These are phyloP conservation scores for Geosmithia morbida DNA, from an alignment of 2,329 filamentous ascomycete genomes.

Conservation along the genomic window DNA sequence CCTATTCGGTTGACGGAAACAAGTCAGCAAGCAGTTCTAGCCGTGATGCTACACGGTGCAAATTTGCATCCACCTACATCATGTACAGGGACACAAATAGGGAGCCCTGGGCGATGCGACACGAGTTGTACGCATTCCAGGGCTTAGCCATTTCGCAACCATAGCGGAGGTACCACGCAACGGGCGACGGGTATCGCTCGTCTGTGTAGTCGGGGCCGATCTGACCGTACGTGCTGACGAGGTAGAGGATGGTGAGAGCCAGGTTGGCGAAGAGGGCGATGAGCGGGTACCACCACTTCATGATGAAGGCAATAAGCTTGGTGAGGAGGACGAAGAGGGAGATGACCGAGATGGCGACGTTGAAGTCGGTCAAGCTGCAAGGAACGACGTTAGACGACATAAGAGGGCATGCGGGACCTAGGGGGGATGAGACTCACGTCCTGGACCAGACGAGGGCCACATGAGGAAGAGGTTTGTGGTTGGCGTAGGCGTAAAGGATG, in stretches of 20 bases:
- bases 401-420: neutral
- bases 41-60: neutral
- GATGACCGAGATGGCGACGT: slow-evolving; percentile 62
- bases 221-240: slow-evolving; percentile 54
- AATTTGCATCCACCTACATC: slow-evolving; percentile 38
- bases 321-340: slow-evolving; percentile 62
- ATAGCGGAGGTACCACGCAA: slow-evolving; percentile 63
- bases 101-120: slow-evolving; percentile 51
- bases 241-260: slow-evolving; percentile 45
- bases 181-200: slow-evolving; percentile 40
- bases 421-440: slow-evolving; percentile 38
- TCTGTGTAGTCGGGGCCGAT: slow-evolving; percentile 61
- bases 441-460: slow-evolving; percentile 60
- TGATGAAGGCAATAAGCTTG: slow-evolving; percentile 55
- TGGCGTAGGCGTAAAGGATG: slow-evolving; percentile 59
- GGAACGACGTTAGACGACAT: slow-evolving; percentile 1
- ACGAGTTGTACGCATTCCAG: slow-evolving; percentile 40
- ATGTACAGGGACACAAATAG: slow-evolving; percentile 52
- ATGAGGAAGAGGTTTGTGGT: slow-evolving; percentile 46
- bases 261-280: slow-evolving; percentile 44
- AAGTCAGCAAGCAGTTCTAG: neutral
- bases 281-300: slow-evolving; percentile 57
- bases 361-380: slow-evolving; percentile 55
- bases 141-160: slow-evolving; percentile 48
- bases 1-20: slow-evolving; percentile 19